Evolutionary conservation across 129 eudicot species (phyloP).

Genomic region (Smallanthus sonchifolius): DNA sequence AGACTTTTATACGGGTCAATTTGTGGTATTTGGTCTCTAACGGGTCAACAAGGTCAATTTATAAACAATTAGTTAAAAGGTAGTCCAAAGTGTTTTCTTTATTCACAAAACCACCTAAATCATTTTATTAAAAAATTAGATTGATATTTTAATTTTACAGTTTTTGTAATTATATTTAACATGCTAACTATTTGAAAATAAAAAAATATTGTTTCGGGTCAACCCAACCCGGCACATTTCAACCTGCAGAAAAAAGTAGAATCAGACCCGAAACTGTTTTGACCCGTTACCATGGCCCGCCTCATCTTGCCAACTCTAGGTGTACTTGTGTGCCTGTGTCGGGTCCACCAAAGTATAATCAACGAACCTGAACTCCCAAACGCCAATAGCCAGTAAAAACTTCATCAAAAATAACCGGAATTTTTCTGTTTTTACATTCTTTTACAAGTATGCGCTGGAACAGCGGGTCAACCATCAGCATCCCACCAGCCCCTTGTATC

Average conservation of each 20-base stretch:
- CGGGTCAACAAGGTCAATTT: neutral
- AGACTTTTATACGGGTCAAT: neutral
- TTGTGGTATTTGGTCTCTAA: neutral
- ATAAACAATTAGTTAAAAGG: neutral
- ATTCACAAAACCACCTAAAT: neutral
- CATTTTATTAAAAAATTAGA: neutral
- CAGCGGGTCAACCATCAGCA: slow-evolving; percentile 94
- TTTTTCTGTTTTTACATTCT: slow-evolving; percentile 62
- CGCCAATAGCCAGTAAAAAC: slow-evolving; percentile 99
- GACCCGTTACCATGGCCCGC: neutral
- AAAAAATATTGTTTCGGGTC: neutral
- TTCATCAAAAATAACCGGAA: slow-evolving; percentile 96
- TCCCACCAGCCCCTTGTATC: slow-evolving; percentile 95
- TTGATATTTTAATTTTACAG: neutral
- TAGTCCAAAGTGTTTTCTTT: neutral
- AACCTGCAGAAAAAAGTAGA: neutral
- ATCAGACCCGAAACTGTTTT: neutral
- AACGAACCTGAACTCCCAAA: slow-evolving; percentile 79
- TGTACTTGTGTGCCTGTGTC: neutral
- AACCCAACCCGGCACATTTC: neutral
- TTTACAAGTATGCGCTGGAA: slow-evolving; percentile 79
- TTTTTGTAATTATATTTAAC: neutral
- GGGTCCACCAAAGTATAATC: neutral
- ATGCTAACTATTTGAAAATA: too few relatives aligned
- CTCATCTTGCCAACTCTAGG: slow-evolving; percentile 1